A percentile compares a stretch with the other conserved stretches of the same genome.
phyloP scores from a whole-genome alignment of 1,284 basidiomycete genomes.

The Ustilago sp. region DNA sequence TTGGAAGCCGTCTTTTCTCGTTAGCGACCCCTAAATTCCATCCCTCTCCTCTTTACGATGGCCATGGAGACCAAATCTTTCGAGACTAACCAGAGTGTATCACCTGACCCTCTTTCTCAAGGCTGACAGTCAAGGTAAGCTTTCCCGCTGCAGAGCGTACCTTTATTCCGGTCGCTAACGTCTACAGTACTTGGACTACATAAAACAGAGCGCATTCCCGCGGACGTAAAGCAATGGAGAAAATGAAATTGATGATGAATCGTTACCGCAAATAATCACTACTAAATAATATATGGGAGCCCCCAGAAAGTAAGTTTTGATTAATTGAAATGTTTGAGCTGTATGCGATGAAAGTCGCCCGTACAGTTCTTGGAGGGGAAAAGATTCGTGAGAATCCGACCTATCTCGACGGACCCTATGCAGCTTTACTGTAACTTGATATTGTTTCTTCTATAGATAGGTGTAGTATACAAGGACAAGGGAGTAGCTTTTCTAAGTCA shows the following conservation, averaged over 20 bases:
- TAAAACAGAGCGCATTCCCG: too few relatives aligned
- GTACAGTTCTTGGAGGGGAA: constrained; percentile 4
- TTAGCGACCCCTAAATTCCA: constrained; percentile 4
- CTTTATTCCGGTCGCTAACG: not conserved
- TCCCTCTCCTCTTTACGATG: not conserved
- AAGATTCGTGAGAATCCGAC: not conserved
- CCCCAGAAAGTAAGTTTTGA: too few relatives aligned
- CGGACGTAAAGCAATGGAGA: too few relatives aligned
- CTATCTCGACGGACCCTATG: too few relatives aligned
- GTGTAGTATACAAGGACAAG: too few relatives aligned
- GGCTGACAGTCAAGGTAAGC: not conserved
- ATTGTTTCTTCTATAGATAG: too few relatives aligned
- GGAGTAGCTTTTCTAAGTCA: too few relatives aligned
- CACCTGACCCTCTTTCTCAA: not conserved
- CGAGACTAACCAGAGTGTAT: constrained; percentile 3
- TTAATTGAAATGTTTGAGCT: not conserved
- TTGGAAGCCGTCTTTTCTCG: not conserved
- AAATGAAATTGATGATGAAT: too few relatives aligned
- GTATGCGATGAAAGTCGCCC: constrained; percentile 2
- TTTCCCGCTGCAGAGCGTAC: constrained; percentile 19
- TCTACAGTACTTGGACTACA: constrained; percentile 6
- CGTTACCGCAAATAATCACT: too few relatives aligned
- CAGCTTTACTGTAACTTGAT: too few relatives aligned
- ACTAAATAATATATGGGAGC: too few relatives aligned
- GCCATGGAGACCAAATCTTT: not conserved